Conservation (phyloP, 1,284 basidiomycete species). For the Apiotrichum gracile region DNA sequence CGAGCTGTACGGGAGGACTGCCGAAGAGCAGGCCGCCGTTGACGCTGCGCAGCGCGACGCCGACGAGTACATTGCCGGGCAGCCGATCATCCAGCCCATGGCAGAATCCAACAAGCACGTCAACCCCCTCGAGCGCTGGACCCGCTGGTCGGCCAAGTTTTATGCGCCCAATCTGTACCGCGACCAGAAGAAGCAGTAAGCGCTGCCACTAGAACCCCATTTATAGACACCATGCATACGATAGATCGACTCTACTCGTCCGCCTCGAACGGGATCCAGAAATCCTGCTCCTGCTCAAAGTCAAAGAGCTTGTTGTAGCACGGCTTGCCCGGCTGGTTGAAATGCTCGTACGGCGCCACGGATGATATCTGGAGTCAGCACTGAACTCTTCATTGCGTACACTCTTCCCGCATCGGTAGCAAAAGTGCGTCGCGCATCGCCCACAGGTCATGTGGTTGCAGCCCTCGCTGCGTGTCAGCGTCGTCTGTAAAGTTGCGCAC, state of each 20-base stretch:
- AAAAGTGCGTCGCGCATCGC: conserved; percentile 42
- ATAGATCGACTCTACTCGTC: no score
- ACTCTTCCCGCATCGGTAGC: conserved; percentile 39
- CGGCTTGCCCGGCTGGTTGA: neutral
- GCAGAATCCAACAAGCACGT: neutral
- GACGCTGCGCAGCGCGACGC: neutral
- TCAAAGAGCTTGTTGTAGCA: neutral
- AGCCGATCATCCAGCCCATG: neutral
- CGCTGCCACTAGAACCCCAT: no score
- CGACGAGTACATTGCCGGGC: neutral
- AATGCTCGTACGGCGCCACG: neutral
- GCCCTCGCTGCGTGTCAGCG: conserved; percentile 19
- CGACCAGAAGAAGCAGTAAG: neutral
- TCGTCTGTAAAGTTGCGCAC: neutral
- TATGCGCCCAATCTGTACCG: neutral
- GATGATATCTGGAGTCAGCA: neutral
- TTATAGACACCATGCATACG: no score
- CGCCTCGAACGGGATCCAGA: neutral
- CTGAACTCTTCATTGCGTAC: conserved; percentile 10
- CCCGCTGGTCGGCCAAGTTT: conserved; percentile 4
- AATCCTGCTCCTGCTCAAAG: neutral
- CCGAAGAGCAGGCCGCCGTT: neutral
- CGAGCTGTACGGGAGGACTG: neutral
- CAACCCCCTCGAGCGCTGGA: neutral
- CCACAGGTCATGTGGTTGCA: conserved; percentile 48